Evolutionary conservation across 2,329 filamentous ascomycete genomes (phyloP).

Genomic region (Dichotomopilus funicola): DNA sequence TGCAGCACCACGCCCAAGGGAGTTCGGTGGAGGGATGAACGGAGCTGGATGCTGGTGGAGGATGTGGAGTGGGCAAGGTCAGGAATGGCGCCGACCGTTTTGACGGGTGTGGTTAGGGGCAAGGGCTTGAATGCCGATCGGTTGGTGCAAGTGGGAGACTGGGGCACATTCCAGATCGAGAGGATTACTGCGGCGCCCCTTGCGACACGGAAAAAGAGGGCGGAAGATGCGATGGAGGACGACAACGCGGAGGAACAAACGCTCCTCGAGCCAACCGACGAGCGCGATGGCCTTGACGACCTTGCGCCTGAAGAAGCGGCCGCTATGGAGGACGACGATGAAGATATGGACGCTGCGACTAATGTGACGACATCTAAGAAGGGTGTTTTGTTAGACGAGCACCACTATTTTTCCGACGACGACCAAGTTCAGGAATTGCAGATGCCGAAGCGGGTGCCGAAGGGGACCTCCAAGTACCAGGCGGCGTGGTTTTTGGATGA

Average conservation of each 20-base stretch:
- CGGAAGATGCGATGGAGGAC: conserved; percentile 62
- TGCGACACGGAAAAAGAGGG: conserved; percentile 51
- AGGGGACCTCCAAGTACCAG: conserved; percentile 90
- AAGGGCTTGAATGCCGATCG: conserved; percentile 84
- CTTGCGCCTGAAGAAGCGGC: conserved; percentile 76
- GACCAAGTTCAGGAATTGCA: conserved; percentile 55
- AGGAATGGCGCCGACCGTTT: conserved; percentile 56
- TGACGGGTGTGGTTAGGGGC: conserved; percentile 83
- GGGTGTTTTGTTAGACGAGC: conserved; percentile 89
- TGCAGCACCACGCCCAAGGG: conserved; percentile 92
- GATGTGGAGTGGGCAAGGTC: conserved; percentile 64
- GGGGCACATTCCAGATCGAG: conserved; percentile 88
- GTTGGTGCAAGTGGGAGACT: conserved; percentile 84
- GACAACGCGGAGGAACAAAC: conserved; percentile 47
- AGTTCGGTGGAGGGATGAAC: conserved; percentile 88
- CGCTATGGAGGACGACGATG: conserved; percentile 57
- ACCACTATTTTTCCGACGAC: conserved; percentile 96
- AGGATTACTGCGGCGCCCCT: conserved; percentile 77
- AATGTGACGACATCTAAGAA: conserved; percentile 56
- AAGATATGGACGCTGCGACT: conserved; percentile 35
- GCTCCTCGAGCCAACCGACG: conserved; percentile 66
- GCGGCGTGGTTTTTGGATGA: conserved; percentile 81
- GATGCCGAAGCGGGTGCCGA: conserved; percentile 69
- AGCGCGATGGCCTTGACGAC: conserved; percentile 75
- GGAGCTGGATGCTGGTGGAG: conserved; percentile 92